phyloP scores from a whole-genome alignment of 257 asterid genomes.

The Rauvolfia tetraphylla region DNA sequence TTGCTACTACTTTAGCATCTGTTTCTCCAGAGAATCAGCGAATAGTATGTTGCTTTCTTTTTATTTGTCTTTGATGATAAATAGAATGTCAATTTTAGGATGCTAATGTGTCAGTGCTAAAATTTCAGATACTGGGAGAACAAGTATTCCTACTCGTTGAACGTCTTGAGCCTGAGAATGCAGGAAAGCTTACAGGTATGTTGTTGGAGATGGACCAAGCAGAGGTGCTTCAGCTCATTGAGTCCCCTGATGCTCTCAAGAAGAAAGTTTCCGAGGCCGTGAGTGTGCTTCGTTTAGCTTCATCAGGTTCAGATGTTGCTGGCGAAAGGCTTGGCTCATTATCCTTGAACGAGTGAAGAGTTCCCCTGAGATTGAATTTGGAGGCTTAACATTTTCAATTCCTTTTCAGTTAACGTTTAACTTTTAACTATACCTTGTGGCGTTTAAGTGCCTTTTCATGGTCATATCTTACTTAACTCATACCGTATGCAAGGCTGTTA shows the following conservation, averaged over 20 bases:
- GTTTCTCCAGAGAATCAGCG: conserved; percentile 75
- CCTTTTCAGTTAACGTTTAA: background rate
- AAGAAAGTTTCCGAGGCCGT: conserved; percentile 74
- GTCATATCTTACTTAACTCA: background rate
- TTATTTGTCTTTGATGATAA: background rate
- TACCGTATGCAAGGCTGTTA: too few relatives aligned
- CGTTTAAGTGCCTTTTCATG: background rate
- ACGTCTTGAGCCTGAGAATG: conserved; percentile 43
- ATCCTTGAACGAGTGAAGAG: conserved; percentile 11
- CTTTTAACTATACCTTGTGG: background rate
- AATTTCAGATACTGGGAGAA: conserved; percentile 75
- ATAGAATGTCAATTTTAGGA: background rate
- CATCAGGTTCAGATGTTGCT: background rate
- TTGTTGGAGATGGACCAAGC: conserved; percentile 87
- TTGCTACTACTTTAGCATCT: conserved; percentile 77
- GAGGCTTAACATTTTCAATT: background rate
- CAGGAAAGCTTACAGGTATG: conserved; percentile 86
- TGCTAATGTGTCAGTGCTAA: background rate
- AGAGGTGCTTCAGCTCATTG: conserved; percentile 84
- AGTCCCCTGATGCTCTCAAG: conserved; percentile 79
- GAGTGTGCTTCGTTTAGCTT: conserved; percentile 58
- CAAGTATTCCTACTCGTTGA: conserved; percentile 74
- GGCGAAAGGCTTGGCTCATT: background rate
- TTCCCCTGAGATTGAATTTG: background rate
- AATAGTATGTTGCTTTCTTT: conserved; percentile 32